A percentile compares a stretch with the other conserved stretches of the same genome.
Conservation (phyloP, 345 rosid genomes). For the Gossypium australe region DNA sequence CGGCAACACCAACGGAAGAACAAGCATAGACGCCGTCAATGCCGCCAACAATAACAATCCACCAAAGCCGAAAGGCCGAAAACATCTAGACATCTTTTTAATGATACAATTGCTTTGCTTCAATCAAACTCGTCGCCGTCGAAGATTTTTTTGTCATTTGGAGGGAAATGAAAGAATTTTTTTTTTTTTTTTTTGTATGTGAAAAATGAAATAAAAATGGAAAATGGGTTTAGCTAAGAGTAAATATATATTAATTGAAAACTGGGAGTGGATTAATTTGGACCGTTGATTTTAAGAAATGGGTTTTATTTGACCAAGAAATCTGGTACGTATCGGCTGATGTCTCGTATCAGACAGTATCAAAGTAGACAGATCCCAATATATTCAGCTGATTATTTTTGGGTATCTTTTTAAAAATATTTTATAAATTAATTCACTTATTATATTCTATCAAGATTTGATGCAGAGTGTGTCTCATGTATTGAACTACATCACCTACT, state of each 20-base stretch:
- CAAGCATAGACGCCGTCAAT: conserved; percentile 41
- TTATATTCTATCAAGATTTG: too few species aligned
- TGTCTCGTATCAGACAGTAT: conserved; percentile 32
- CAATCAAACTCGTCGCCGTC: background rate
- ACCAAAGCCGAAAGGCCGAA: conserved; percentile 13
- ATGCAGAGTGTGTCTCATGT: too few species aligned
- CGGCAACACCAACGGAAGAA: conserved; percentile 53
- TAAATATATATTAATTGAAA: background rate
- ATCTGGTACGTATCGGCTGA: conserved; percentile 15
- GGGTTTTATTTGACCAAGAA: background rate
- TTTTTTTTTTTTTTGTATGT: too few species aligned
- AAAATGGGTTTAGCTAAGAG: background rate
- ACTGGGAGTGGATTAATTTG: background rate
- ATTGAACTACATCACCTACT: too few species aligned
- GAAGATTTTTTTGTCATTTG: too few species aligned
- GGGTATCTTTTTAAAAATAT: background rate
- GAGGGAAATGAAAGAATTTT: too few species aligned
- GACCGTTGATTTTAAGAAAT: background rate
- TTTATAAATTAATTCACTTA: too few species aligned
- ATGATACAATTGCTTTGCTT: background rate
- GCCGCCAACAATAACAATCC: conserved; percentile 32
- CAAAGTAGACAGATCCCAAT: conserved; percentile 28
- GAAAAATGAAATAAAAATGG: background rate
- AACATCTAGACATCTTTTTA: conserved; percentile 22
- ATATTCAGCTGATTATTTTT: conserved; percentile 8